Evolutionary conservation across 1,284 basidiomycete species (phyloP), one percentile per base, ranked within the genome.

Genomic region (Tranzscheliella williamsii): DNA sequence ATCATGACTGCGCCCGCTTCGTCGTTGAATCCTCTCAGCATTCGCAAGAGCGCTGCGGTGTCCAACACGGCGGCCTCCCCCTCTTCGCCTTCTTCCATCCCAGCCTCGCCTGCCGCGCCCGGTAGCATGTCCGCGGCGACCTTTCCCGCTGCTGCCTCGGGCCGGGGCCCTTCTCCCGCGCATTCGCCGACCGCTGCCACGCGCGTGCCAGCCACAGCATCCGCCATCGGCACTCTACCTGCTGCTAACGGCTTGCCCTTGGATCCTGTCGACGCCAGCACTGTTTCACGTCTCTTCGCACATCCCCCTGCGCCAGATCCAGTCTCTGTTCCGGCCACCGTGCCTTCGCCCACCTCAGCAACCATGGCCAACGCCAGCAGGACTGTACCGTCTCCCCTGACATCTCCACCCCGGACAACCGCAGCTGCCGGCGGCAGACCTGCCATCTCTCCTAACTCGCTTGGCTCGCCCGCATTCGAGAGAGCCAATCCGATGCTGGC

Each of bases 201-300:
- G 26, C 9, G 27, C 27, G 11, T 29, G 9, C 11, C 27, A 29
- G 27, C 11, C n/a, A 29, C 32, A 34, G 11, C 32, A 34, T 8
- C 32, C 9, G 9, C 18, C 11, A 17, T 17, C 9, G 41, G 50
- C 30, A 37, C 57, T 20, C 45, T 72, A 12, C 67, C 70, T 7
- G 56, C 70, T 4, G 73, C 73, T 18, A 74, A 75, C 24, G 68
- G 64, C 12, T 53, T 75, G 6, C 73, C 73, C 0, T 51, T 67
- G 18, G 72, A 75, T 24, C 72, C 73, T 4, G 40, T 42, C 30
- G 63, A 68, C 22, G 73, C 72, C 6, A 65, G 58, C 21, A 45
- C 64, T 20, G 38, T 72, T 8, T 68, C 70, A 18, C 51, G 61
- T 24, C 65, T 75, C 24, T 75, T 73, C 35, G 54, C 72, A 12